phyloP scores from a whole-genome alignment of 257 asterid genomes.

The Hygrophila difformis region DNA sequence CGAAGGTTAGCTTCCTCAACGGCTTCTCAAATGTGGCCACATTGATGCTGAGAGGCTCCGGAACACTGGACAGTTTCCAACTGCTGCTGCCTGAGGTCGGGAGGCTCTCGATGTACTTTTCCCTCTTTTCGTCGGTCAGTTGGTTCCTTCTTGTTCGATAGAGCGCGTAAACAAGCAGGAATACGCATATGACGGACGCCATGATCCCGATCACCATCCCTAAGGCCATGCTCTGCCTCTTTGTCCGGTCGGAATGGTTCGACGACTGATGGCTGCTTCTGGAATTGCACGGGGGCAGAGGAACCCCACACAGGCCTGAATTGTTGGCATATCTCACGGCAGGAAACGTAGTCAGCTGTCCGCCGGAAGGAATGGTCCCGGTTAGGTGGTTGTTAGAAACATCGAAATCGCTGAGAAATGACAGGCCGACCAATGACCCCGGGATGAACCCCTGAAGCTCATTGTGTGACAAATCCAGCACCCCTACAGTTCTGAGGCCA shows the following conservation, averaged over 20 bases:
- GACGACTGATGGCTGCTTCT: slow-evolving; percentile 19
- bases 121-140: slow-evolving; percentile 48
- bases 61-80: slow-evolving; percentile 77
- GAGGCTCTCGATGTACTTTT: slow-evolving; percentile 83
- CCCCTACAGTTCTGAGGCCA: slow-evolving; percentile 61
- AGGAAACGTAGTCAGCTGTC: slow-evolving; percentile 86
- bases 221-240: slow-evolving; percentile 41
- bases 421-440: slow-evolving; percentile 58
- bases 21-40: slow-evolving; percentile 94
- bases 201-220: slow-evolving; percentile 77
- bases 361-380: slow-evolving; percentile 67
- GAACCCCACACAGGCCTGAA: slow-evolving; percentile 86
- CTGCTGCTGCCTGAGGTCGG: slow-evolving; percentile 86
- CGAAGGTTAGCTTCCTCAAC: slow-evolving; percentile 75
- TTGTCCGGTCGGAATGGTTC: slow-evolving; percentile 19
- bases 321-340: slow-evolving; percentile 70
- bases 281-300: slow-evolving; percentile 53
- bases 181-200: slow-evolving; percentile 39
- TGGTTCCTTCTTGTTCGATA: slow-evolving; percentile 35
- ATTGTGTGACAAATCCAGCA: slow-evolving; percentile 83
- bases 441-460: slow-evolving; percentile 64
- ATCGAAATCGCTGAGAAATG: slow-evolving; percentile 82
- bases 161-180: slow-evolving; percentile 54
- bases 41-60: slow-evolving; percentile 89
- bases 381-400: slow-evolving; percentile 81